These are phyloP conservation scores for Berkeleyomyces rouxiae DNA, from an alignment of 2,329 filamentous ascomycete species.

Conservation along the genomic window DNA sequence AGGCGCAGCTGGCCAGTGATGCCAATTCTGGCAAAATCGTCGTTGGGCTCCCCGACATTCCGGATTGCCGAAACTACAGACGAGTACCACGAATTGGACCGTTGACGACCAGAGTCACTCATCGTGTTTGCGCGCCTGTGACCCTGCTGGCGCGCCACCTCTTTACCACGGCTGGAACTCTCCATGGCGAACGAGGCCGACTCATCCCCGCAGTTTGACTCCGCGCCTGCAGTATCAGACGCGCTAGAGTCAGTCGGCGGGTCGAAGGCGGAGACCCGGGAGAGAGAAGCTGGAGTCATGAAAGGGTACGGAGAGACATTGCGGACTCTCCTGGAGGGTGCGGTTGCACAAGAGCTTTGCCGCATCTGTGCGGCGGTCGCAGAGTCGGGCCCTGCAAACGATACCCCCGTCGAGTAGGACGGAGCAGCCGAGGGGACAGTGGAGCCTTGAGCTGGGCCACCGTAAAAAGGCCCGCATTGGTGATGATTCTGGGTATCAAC, in stretches of 20 bases:
- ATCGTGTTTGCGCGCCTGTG: not conserved
- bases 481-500: too few species aligned
- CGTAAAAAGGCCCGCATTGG: not conserved
- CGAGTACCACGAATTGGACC: constrained; percentile 3
- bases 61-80: constrained; percentile 6
- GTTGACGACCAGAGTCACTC: not conserved
- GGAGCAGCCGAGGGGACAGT: not conserved
- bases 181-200: not conserved
- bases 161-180: not conserved
- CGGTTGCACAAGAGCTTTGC: constrained; percentile 6
- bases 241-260: not conserved
- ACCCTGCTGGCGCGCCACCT: not conserved
- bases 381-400: constrained; percentile 2
- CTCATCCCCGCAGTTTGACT: not conserved
- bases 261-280: not conserved
- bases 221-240: not conserved
- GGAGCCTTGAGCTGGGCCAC: not conserved
- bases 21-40: not conserved
- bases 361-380: not conserved
- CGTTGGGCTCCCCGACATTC: not conserved
- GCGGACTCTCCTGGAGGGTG: not conserved
- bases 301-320: not conserved
- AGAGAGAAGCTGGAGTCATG: not conserved
- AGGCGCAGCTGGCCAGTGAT: not conserved
- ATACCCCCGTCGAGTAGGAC: constrained; percentile 5